Evolutionary conservation across 169 alveolate genomes (phyloP).

Genomic region (Eimeria nieschulzi): DNA sequence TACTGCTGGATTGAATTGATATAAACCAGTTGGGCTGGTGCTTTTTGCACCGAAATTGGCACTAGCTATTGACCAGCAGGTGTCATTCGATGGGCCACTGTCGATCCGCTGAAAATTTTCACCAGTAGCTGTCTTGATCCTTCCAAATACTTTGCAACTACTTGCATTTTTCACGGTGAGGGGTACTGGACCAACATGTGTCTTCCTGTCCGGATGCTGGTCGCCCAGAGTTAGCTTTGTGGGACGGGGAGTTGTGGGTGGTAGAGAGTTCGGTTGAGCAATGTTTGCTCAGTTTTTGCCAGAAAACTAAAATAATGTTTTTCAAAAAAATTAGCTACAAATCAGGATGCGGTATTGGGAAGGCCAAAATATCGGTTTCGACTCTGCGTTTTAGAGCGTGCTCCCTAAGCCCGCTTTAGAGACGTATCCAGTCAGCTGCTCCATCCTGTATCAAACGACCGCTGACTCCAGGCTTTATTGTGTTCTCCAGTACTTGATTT

Average conservation of each 20-base stretch:
- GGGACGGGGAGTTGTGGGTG: too few species aligned
- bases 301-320: too few species aligned
- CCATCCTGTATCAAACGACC: not conserved
- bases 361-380: not conserved
- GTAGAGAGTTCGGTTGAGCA: not conserved
- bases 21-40: not conserved
- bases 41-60: not conserved
- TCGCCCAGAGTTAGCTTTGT: not conserved
- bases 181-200: not conserved
- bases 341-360: not conserved
- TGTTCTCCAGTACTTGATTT: too few species aligned
- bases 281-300: not conserved
- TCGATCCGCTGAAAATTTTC: not conserved
- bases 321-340: too few species aligned
- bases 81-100: not conserved
- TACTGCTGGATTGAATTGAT: not conserved
- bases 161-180: not conserved
- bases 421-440: not conserved
- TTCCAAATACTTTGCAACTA: not conserved
- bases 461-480: too few species aligned
- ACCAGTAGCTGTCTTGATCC: not conserved
- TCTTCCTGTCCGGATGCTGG: not conserved
- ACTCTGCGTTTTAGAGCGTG: not conserved
- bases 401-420: not conserved
- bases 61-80: not conserved